Conservation (phyloP, 495 filamentous ascomycete genomes). For the Tuber brumale region DNA sequence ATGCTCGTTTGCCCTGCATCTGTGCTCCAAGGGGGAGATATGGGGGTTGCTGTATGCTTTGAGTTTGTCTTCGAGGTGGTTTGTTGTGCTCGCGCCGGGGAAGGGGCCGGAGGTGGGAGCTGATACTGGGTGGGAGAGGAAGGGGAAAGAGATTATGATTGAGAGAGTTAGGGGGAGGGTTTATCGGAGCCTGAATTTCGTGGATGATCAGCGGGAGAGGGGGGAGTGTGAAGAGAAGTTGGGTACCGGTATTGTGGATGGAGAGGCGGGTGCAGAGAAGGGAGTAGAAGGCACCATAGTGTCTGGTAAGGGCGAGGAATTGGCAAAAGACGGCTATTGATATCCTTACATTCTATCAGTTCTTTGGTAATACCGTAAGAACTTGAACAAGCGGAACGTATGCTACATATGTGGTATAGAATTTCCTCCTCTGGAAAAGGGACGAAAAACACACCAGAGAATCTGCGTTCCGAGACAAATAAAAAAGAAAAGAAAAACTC, state of each 20-base stretch:
- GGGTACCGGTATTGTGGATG: neutral
- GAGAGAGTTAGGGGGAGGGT: slow-evolving; percentile 34
- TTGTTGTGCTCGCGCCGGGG: slow-evolving; percentile 35
- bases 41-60: slow-evolving; percentile 30
- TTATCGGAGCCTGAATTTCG: slow-evolving; percentile 35
- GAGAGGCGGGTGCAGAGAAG: neutral
- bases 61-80: slow-evolving; percentile 22
- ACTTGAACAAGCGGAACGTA: no score
- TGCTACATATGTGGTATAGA: no score
- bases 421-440: no score
- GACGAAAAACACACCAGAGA: no score
- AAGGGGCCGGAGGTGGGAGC: slow-evolving; percentile 33
- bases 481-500: no score
- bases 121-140: slow-evolving; percentile 36
- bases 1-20: slow-evolving; percentile 33
- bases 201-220: slow-evolving; percentile 16
- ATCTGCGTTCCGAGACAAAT: no score
- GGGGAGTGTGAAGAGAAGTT: neutral
- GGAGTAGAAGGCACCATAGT: neutral
- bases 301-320: neutral
- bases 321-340: neutral
- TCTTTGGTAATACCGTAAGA: no score
- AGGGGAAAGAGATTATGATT: slow-evolving; percentile 26
- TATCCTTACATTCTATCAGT: no score
- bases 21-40: slow-evolving; percentile 27